Evolutionary conservation across 208 protist genomes (phyloP).

Genomic region (Naegleria lovaniensis): DNA sequence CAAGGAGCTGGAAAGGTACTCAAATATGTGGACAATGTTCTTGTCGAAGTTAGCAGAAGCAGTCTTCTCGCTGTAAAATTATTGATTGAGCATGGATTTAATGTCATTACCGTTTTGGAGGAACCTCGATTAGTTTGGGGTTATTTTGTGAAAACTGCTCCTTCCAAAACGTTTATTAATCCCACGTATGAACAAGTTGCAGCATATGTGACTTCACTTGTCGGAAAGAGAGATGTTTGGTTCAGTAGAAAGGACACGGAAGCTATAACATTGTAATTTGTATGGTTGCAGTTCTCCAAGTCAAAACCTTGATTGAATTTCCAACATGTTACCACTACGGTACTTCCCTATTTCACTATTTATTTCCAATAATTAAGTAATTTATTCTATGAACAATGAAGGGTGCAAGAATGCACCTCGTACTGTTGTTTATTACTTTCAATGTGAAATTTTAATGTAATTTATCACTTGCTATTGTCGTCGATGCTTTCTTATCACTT

Average conservation of each 20-base stretch:
- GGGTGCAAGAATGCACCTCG: no score
- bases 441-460: no score
- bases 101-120: background rate
- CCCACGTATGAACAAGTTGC: background rate
- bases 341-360: no score
- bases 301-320: no score
- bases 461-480: no score
- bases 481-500: no score
- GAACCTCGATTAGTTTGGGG: background rate
- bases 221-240: background rate
- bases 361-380: no score
- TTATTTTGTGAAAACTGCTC: background rate
- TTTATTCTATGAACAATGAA: no score
- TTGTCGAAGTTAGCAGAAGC: background rate
- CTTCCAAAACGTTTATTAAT: background rate
- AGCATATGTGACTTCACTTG: background rate
- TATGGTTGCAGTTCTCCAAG: no score
- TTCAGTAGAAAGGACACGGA: background rate
- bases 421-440: no score
- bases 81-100: background rate
- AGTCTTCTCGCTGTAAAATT: background rate
- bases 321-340: no score
- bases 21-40: background rate
- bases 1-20: background rate
- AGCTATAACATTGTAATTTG: no score